These are phyloP conservation scores for Amanita pallidorosea DNA, from an alignment of 768 basidiomycete species.

Conservation along the genomic window DNA sequence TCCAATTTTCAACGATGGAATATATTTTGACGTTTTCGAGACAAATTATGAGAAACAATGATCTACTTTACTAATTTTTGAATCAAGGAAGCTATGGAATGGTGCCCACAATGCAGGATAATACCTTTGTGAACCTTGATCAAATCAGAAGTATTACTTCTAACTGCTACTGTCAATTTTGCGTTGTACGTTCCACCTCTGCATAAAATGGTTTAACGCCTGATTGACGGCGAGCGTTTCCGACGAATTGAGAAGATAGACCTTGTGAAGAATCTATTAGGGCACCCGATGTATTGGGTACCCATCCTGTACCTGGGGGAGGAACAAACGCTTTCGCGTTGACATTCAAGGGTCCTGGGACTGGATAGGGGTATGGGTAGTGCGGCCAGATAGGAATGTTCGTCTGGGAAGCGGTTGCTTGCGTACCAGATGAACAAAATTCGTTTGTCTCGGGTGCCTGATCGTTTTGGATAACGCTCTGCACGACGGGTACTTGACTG, in stretches of 20 bases:
- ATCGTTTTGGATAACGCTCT: slow-evolving; percentile 61
- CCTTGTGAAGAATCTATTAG: neutral
- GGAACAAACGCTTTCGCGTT: slow-evolving; percentile 2
- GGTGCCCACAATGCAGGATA: too few species aligned
- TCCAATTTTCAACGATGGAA: too few species aligned
- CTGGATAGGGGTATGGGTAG: slow-evolving; percentile 20
- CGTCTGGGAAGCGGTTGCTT: slow-evolving; percentile 13
- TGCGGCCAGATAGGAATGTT: slow-evolving; percentile 11
- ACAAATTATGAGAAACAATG: too few species aligned
- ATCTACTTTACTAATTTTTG: neutral
- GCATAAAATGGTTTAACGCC: slow-evolving; percentile 17
- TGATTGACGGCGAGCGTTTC: slow-evolving; percentile 13
- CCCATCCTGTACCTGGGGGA: neutral
- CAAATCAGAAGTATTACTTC: too few species aligned
- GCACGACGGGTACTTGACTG: slow-evolving; percentile 45
- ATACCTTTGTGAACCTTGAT: too few species aligned
- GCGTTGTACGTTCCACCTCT: slow-evolving; percentile 13
- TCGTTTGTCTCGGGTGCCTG: slow-evolving; percentile 64
- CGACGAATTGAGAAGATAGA: neutral
- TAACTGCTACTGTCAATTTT: slow-evolving; percentile 7
- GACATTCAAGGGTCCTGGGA: slow-evolving; percentile 5
- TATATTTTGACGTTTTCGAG: too few species aligned
- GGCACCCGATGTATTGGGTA: neutral
- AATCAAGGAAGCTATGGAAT: neutral
- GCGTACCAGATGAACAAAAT: slow-evolving; percentile 49